phyloP scores from a whole-genome alignment of 2,329 filamentous ascomycete genomes.

The Curvularia hawaiiensis region DNA sequence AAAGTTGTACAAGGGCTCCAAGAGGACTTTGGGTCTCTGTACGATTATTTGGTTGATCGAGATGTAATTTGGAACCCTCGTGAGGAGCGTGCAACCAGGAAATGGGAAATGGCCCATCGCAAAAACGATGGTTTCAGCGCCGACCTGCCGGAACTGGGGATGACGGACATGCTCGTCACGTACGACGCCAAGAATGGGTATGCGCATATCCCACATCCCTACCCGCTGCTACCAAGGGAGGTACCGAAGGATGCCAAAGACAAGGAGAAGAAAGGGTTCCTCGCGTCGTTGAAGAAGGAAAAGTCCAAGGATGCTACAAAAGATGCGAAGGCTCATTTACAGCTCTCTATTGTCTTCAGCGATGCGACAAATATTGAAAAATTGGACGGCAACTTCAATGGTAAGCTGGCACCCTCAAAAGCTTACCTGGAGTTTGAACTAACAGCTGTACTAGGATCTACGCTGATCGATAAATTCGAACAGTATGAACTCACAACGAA shows the following conservation, averaged over 20 bases:
- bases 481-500: conserved; percentile 48
- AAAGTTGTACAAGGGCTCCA: conserved; percentile 63
- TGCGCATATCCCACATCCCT: conserved; percentile 61
- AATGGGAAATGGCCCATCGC: conserved; percentile 64
- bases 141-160: conserved; percentile 59
- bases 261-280: conserved; percentile 44
- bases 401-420: conserved; percentile 22
- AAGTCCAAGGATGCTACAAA: conserved; percentile 39
- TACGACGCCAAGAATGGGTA: conserved; percentile 68
- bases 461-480: conserved; percentile 49
- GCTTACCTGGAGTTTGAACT: conserved; percentile 3
- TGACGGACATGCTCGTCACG: conserved; percentile 68
- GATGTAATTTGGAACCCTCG: conserved; percentile 69
- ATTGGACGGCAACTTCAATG: conserved; percentile 43
- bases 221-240: conserved; percentile 63
- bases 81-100: conserved; percentile 65
- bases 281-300: conserved; percentile 43
- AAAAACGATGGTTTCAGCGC: conserved; percentile 46
- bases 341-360: conserved; percentile 48
- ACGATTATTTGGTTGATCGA: conserved; percentile 72
- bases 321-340: conserved; percentile 48
- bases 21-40: conserved; percentile 69
- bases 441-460: conserved; percentile 36
- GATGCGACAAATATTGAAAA: conserved; percentile 50
- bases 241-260: conserved; percentile 31